A percentile compares a stretch with the other conserved stretches of the same genome.
Evolutionary conservation across 306 rosid genomes (phyloP).

Genomic region (Cucurbita ficifolia): DNA sequence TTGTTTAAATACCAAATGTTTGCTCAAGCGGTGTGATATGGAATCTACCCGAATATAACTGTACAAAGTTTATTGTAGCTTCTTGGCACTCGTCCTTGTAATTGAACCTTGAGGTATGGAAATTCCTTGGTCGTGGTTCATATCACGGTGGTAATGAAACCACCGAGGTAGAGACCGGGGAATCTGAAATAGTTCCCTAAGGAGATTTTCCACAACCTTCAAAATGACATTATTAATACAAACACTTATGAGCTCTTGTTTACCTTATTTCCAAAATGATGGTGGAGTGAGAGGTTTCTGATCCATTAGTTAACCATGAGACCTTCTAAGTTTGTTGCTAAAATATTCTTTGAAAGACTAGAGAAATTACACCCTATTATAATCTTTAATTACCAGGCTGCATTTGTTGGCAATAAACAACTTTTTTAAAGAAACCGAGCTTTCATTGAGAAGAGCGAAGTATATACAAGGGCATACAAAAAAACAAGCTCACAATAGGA

Average conservation of each 20-base stretch:
- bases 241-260: neutral
- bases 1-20: neutral
- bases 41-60: no score
- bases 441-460: no score
- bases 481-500: no score
- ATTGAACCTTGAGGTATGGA: no score
- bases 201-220: neutral
- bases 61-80: no score
- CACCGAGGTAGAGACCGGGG: no score
- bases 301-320: neutral
- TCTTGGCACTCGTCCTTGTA: no score
- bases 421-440: no score
- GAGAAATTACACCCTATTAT: neutral
- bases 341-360: neutral
- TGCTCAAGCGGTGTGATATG: no score
- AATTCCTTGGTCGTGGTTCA: no score
- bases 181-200: neutral
- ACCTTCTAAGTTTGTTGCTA: neutral
- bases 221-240: neutral
- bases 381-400: neutral
- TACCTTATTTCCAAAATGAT: neutral
- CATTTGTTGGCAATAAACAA: neutral
- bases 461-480: no score
- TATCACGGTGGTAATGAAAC: neutral
- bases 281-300: neutral